Conservation (phyloP, 805 yeast genomes). For the Teunomyces atbi region DNA sequence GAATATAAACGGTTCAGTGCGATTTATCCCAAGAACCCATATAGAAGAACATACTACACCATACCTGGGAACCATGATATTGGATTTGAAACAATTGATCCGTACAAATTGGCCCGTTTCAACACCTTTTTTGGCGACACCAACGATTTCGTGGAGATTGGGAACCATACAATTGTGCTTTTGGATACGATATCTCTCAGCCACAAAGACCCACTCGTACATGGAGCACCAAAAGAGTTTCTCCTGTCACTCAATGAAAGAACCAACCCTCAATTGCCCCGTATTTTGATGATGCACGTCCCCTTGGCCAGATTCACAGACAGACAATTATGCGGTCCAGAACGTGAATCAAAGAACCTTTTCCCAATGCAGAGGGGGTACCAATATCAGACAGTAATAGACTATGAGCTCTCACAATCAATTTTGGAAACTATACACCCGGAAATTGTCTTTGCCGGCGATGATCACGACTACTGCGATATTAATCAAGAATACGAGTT, state of each 20-base stretch:
- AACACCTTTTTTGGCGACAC: constrained; percentile 71
- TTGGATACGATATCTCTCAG: constrained; percentile 84
- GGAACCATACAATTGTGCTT: constrained; percentile 69
- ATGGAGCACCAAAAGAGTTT: constrained; percentile 53
- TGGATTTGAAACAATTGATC: constrained; percentile 79
- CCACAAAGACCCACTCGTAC: constrained; percentile 45
- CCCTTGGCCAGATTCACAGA: constrained; percentile 75
- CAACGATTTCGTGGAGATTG: constrained; percentile 51
- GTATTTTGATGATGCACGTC: constrained; percentile 79
- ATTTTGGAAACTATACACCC: constrained; percentile 65
- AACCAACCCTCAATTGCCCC: constrained; percentile 43
- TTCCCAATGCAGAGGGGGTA: constrained; percentile 74
- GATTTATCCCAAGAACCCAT: constrained; percentile 50
- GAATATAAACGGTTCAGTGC: constrained; percentile 68
- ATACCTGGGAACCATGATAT: constrained; percentile 95
- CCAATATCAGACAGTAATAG: constrained; percentile 90
- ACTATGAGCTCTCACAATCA: constrained; percentile 53
- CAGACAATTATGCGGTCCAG: constrained; percentile 67
- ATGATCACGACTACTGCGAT: constrained; percentile 95
- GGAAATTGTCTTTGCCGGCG: constrained; percentile 76
- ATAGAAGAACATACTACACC: constrained; percentile 35
- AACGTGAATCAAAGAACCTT: constrained; percentile 61
- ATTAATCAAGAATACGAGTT: constrained; percentile 48
- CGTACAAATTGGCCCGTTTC: constrained; percentile 60
- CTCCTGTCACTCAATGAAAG: constrained; percentile 34